Percentiles rank a stretch among this genome's conserved stretches.
phyloP scores from a whole-genome alignment of 139 green algal species.

The Bryopsis sp. region DNA sequence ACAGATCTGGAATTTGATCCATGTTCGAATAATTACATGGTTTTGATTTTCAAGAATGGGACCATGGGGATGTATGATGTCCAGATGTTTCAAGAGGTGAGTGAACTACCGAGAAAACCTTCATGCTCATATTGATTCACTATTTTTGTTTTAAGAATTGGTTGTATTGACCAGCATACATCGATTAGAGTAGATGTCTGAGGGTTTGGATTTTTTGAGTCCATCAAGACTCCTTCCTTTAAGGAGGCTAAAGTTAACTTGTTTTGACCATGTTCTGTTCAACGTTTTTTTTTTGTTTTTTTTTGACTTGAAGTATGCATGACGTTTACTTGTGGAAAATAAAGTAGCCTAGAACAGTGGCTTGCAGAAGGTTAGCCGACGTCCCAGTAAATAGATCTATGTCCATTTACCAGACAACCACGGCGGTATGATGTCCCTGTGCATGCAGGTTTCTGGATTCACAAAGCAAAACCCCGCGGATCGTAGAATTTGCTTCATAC shows the following conservation, averaged over 20 bases:
- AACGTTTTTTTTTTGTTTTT: neutral
- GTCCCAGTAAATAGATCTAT: too few relatives aligned
- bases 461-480: neutral
- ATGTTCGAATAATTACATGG: neutral
- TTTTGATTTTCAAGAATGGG: neutral
- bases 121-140: neutral
- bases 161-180: conserved; percentile 9
- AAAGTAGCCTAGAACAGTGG: neutral
- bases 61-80: neutral
- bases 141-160: neutral
- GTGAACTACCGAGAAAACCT: neutral
- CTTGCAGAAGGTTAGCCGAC: neutral
- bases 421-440: too few relatives aligned
- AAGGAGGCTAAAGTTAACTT: neutral
- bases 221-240: neutral
- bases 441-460: neutral
- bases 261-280: neutral
- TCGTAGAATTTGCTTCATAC: neutral
- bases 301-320: neutral
- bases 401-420: too few relatives aligned
- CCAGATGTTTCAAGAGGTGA: neutral
- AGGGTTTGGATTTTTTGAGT: neutral
- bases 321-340: neutral
- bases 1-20: neutral
- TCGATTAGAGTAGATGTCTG: neutral